Evolutionary conservation across 768 basidiomycete species (phyloP).

Genomic region (Sporobolomyces phaffii): DNA sequence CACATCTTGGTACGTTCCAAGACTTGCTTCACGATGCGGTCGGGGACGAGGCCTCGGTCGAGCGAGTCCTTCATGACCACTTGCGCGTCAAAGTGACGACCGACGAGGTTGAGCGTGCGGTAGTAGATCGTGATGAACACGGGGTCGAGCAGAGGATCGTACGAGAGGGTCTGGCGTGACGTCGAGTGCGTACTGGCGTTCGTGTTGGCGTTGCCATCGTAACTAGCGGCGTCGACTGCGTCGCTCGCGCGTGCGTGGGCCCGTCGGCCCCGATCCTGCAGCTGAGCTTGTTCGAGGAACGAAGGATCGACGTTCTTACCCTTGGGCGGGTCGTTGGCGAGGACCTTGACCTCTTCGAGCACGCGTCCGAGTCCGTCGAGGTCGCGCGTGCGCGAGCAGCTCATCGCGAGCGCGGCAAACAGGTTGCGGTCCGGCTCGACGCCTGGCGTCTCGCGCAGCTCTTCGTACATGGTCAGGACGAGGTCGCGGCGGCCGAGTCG

Average conservation of each 20-base stretch:
- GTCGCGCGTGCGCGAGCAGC: constrained; percentile 5
- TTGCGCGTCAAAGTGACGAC: constrained; percentile 4
- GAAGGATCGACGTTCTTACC: constrained; percentile 1
- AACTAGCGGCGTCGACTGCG: no score
- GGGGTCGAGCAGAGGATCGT: constrained; percentile 32
- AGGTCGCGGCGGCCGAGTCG: constrained; percentile 55
- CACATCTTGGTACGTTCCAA: neutral
- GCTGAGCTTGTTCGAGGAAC: constrained; percentile 3
- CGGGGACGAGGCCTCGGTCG: constrained; percentile 19
- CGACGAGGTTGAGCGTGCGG: constrained; percentile 14
- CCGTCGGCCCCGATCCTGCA: neutral
- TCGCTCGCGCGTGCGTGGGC: neutral
- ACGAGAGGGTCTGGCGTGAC: neutral
- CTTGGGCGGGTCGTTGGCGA: neutral
- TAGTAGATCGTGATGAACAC: constrained; percentile 32
- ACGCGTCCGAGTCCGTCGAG: constrained; percentile 15
- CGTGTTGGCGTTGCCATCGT: no score
- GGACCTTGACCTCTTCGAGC: constrained; percentile 3
- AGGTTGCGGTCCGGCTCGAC: constrained; percentile 57
- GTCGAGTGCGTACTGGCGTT: no score
- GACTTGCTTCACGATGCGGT: constrained; percentile 3
- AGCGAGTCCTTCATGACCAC: neutral
- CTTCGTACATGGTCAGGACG: constrained; percentile 57
- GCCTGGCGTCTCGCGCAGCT: constrained; percentile 57
- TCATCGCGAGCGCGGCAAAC: constrained; percentile 32